A percentile compares a stretch with the other conserved stretches of the same genome.
Conservation (phyloP, 768 basidiomycete species). For the Asterophora lycoperdoides region DNA sequence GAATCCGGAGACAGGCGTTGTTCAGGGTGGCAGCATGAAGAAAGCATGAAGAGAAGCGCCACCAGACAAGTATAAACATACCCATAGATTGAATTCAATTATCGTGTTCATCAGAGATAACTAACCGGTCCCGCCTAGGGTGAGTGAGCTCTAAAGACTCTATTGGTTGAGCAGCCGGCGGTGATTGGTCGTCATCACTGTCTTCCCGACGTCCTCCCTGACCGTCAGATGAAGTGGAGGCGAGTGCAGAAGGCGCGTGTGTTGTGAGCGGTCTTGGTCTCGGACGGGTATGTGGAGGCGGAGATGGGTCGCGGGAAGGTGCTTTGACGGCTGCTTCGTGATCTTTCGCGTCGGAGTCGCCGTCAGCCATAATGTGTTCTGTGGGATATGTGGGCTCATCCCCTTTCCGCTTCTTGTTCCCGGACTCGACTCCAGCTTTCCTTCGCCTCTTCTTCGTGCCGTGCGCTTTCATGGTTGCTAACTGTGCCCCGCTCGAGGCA, state of each 20-base stretch:
- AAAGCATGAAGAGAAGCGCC: neutral
- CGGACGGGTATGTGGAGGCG: slow-evolving; percentile 38
- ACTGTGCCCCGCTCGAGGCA: slow-evolving; percentile 36
- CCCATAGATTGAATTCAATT: slow-evolving; percentile 2
- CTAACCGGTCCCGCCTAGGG: slow-evolving; percentile 25
- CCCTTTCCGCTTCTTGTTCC: slow-evolving; percentile 32
- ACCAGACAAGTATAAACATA: neutral
- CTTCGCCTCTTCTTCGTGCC: slow-evolving; percentile 46
- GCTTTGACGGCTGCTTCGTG: slow-evolving; percentile 9
- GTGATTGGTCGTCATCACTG: slow-evolving; percentile 2
- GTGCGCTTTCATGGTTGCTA: slow-evolving; percentile 50
- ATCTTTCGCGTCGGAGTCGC: slow-evolving; percentile 23
- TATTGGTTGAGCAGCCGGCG: slow-evolving; percentile 8
- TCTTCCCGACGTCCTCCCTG: neutral
- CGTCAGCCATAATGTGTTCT: slow-evolving; percentile 13
- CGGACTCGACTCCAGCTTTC: slow-evolving; percentile 31
- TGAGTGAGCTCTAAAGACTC: neutral
- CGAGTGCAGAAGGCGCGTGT: neutral
- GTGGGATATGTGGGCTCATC: slow-evolving; percentile 19
- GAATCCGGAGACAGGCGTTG: neutral
- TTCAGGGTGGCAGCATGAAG: neutral
- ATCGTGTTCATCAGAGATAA: slow-evolving; percentile 32
- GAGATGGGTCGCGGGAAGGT: slow-evolving; percentile 9
- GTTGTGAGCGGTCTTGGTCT: slow-evolving; percentile 31
- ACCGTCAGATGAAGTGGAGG: neutral